Evolutionary conservation across 2,329 filamentous ascomycete species (phyloP), one percentile per base, ranked within the genome.

Genomic region (Paracoccidioides lutzii): DNA sequence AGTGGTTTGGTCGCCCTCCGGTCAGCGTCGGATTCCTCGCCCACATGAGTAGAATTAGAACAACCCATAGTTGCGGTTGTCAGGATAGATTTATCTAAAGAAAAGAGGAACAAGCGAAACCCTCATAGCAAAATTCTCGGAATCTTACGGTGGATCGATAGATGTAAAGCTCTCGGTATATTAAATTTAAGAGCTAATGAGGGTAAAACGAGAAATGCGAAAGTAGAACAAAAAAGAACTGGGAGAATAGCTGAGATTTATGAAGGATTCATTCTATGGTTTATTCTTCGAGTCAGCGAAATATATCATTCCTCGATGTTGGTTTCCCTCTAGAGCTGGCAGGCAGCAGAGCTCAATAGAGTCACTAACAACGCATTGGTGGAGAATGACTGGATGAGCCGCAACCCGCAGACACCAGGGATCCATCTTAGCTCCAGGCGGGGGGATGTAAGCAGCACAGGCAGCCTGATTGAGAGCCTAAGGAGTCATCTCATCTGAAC

Each of bases 271-370:
- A 42, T 40, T 12, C 33, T 9, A 42, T 6, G 35, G 30, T 42
- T 10, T 14, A 5, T 15, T 32, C 22, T 14, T 42, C 14, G 35
- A 42, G 37, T 22, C 15, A 42, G 12, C 35, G 5, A 3, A n/a
- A 52, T 15, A 4, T 1, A 42, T 41, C 7, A 5, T 37, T 37
- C 30, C 10, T 32, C 9, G 50, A n/a, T 10, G 35, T n/a, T 42
- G 6, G 22, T n/a, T 10, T 42, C 8, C 14, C 5, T n/a, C 15
- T 43, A 12, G 10, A 52, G 52, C 5, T 38, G 2, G 30, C 32
- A 53, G 52, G 52, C 52, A 44, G 52, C 52, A 53, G 30, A n/a
- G 5, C 14, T 5, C 52, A 40, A 38, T 42, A 45, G 52, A 53
- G 30, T 53, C 52, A 53, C 7, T 14, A 22, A 15, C 28, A 8